Base-by-base conservation (phyloP, 2,329 filamentous ascomycete species). In the Claviceps sp. region DNA sequence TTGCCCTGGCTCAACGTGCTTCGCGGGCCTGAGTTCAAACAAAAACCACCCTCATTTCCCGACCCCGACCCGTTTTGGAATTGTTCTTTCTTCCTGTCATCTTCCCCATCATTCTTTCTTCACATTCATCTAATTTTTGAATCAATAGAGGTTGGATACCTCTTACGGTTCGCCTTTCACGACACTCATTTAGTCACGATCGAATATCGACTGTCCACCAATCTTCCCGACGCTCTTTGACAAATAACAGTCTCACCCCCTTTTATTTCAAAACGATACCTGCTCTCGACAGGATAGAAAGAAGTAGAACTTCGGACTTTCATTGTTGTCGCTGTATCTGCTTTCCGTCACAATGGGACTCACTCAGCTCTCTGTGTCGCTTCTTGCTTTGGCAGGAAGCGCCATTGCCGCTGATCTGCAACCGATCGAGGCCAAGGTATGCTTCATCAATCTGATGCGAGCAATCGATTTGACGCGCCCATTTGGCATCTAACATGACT, bases 391-490 rank as follows among this genome's bases (percentile, higher is more conserved):
- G 55, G 60, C 70, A 54, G 68, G 69, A 55, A 63, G 71, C 51
- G 65, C 69, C 58, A 60, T 71, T 34, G 68, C 68, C 49, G 69
- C 69, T 46, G 68, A 72, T 54, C 64, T 78, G 30, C 69, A 81
- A 59, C 75, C 81, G 55, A 83, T 86, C 61, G 70, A 80, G 60
- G 81, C 82, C 75, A 90, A 90, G 78, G 82, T 84, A 68, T 11
- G 64, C 56, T 14, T 34, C 9, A 20, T 44, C 13, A 14, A 44
- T 13, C 1, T 8, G 8, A 14, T 2, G n/a, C 18, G 30, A 22
- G 18, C 11, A 8, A 36, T 11, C 16, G 13, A 11, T 8, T 42
- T 13, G 40, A 14, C 20, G 18, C 20, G 13, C 5, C 42, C 7
- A 16, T 4, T 24, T 16, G 4, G 18, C 11, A 34, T 9, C 41